Percentiles rank a stretch among this genome's conserved stretches.
phyloP scores from a whole-genome alignment of 345 rosid genomes.

The Cochlearia excelsa region DNA sequence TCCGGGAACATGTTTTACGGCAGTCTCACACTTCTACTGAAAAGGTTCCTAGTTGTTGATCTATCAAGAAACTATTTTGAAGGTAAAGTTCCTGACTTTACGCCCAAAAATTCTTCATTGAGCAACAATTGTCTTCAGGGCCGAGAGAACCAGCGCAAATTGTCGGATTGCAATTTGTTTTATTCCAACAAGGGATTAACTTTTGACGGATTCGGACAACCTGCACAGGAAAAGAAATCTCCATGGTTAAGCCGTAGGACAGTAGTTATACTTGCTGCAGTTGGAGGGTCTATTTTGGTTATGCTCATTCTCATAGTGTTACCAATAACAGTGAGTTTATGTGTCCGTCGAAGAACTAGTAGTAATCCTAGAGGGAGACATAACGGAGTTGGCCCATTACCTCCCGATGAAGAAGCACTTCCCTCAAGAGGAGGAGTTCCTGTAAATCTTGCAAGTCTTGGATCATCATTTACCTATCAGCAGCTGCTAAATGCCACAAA shows the following conservation, averaged over 20 bases:
- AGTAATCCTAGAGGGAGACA: conserved; percentile 37
- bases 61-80: conserved; percentile 75
- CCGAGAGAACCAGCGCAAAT: conserved; percentile 7
- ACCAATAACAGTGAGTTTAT: conserved; percentile 44
- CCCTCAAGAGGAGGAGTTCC: conserved; percentile 45
- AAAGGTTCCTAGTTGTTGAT: conserved; percentile 49
- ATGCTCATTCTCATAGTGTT: conserved; percentile 43
- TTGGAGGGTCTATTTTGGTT: conserved; percentile 64
- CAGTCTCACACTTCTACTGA: conserved; percentile 41
- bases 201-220: conserved; percentile 26
- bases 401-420: conserved; percentile 47
- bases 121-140: conserved; percentile 37
- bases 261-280: conserved; percentile 57
- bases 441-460: conserved; percentile 44
- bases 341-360: conserved; percentile 43
- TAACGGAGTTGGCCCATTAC: conserved; percentile 56
- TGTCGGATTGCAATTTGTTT: conserved; percentile 30
- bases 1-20: conserved; percentile 77
- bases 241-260: conserved; percentile 44
- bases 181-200: conserved; percentile 24
- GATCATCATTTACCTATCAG: conserved; percentile 61
- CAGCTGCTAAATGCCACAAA: conserved; percentile 60
- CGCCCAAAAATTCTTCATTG: conserved; percentile 29
- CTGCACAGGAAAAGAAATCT: conserved; percentile 24
- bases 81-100: conserved; percentile 50